Percentiles rank a stretch among this genome's conserved stretches.
Evolutionary conservation across 805 yeast genomes (phyloP).

Genomic region (Lipomyces kockii): DNA sequence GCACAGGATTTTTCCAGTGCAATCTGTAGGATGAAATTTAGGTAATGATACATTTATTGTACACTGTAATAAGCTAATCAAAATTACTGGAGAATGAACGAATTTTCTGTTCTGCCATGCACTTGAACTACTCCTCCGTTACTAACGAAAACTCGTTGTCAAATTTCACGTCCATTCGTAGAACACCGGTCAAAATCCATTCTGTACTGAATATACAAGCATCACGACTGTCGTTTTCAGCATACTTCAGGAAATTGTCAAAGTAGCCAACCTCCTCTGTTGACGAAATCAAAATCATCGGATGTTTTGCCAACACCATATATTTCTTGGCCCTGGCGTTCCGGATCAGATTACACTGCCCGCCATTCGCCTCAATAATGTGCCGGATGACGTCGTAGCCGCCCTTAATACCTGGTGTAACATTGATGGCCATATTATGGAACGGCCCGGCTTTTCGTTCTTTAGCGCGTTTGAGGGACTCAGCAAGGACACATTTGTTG

Average conservation of each 20-base stretch:
- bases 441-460: slow-evolving; percentile 49
- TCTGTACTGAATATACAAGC: slow-evolving; percentile 33
- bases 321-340: slow-evolving; percentile 36
- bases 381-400: slow-evolving; percentile 60
- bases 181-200: slow-evolving; percentile 38
- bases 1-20: not conserved
- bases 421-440: slow-evolving; percentile 54
- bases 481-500: slow-evolving; percentile 31
- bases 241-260: slow-evolving; percentile 19
- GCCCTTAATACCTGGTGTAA: slow-evolving; percentile 64
- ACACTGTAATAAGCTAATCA: not conserved
- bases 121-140: not conserved
- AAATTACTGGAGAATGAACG: not conserved
- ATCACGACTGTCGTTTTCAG: slow-evolving; percentile 16
- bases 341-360: slow-evolving; percentile 44
- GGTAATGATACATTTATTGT: not conserved
- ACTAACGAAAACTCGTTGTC: slow-evolving; percentile 28
- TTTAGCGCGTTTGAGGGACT: slow-evolving; percentile 38
- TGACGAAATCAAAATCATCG: slow-evolving; percentile 34
- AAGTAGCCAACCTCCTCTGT: slow-evolving; percentile 32
- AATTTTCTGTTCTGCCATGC: not conserved
- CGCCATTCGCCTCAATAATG: slow-evolving; percentile 67
- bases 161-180: slow-evolving; percentile 35
- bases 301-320: slow-evolving; percentile 13
- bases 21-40: not conserved